Base-by-base conservation (phyloP, 179 eudicot genomes). In the Sideroxylon spinosum region DNA sequence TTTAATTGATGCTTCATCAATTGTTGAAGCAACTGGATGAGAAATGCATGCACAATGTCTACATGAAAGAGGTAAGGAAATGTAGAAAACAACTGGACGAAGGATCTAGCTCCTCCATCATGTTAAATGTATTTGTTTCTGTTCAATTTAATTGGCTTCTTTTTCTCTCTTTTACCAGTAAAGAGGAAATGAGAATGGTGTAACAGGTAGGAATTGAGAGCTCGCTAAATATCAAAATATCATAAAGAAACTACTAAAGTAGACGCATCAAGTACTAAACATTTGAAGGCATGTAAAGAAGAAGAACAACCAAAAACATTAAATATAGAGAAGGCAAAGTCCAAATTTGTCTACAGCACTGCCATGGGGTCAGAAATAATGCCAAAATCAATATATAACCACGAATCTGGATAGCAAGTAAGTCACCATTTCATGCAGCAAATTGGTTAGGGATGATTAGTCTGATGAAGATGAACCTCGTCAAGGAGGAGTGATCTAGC, bases 401-500 rank as follows among this genome's bases (percentile, higher is more conserved):
- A 52, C 3, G 16, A 52, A 52, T 52, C 4, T 37, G 25, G 3
- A 28, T 52, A 29, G 5, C 20, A 28, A 25, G 23, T 49, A 12
- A 55, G 74, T 55, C 79, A 77, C 74, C 59, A 20, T 19, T 12
- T 20, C 52, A 29, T 77, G 55, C 32, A 56, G 53, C 55, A 67
- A 55, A 67, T 56, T n/a, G 14, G 63, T 32, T 68, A 37, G 20
- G 56, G 19, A 65, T 32, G 12, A 32, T 70, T 29, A 63, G 66
- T 50, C 80, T 82, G 73, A 56, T 80, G 82, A 80, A 78, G 79
- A 63, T 56, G 67, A 37, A 88, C 80, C 83, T 88, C 90, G 52
- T 86, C 72, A 19, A 94, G 87, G 61, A 94, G 93, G 23, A 79
- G 86, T 19, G 83, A 57, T 80, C 98, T 89, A 20, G 92, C 92